These are phyloP conservation scores for Blastobotrys serpentis DNA, from an alignment of 1,139 yeast species.

Conservation along the genomic window DNA sequence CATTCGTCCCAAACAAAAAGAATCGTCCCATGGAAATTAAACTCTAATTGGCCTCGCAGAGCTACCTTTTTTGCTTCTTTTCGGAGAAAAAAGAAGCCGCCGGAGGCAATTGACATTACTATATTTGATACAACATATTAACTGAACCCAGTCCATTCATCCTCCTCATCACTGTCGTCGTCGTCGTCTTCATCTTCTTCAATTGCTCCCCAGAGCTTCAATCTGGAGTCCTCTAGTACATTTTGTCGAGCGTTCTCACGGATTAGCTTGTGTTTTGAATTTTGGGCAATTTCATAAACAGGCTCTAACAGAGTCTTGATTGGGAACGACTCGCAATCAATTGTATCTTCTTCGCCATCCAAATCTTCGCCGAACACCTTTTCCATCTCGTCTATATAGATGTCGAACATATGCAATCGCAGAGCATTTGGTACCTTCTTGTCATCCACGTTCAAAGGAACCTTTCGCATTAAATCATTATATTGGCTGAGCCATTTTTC, in stretches of 20 bases:
- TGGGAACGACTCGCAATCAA: constrained; percentile 47
- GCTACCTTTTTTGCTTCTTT: too few relatives aligned
- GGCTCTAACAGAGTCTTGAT: constrained; percentile 55
- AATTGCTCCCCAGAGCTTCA: constrained; percentile 64
- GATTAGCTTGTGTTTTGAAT: constrained; percentile 59
- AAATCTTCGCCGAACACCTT: constrained; percentile 49
- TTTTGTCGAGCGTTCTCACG: constrained; percentile 66
- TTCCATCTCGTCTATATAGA: constrained; percentile 81
- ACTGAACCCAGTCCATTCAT: constrained; percentile 29
- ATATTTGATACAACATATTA: neutral
- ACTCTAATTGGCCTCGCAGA: too few relatives aligned
- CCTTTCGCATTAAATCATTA: constrained; percentile 41
- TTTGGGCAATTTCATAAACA: constrained; percentile 51
- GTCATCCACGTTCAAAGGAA: constrained; percentile 39
- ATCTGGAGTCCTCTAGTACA: constrained; percentile 61
- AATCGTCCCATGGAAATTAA: too few relatives aligned
- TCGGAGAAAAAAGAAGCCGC: too few relatives aligned
- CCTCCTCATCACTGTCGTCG: constrained; percentile 22
- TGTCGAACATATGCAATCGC: constrained; percentile 82
- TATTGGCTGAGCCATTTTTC: constrained; percentile 48
- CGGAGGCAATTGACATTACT: too few relatives aligned
- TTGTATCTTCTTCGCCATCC: constrained; percentile 27
- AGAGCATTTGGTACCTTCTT: constrained; percentile 67
- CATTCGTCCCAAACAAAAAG: too few relatives aligned
- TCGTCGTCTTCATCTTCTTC: constrained; percentile 41